Conservation (phyloP, 768 basidiomycete species). For the Kwoniella dejecticola region DNA sequence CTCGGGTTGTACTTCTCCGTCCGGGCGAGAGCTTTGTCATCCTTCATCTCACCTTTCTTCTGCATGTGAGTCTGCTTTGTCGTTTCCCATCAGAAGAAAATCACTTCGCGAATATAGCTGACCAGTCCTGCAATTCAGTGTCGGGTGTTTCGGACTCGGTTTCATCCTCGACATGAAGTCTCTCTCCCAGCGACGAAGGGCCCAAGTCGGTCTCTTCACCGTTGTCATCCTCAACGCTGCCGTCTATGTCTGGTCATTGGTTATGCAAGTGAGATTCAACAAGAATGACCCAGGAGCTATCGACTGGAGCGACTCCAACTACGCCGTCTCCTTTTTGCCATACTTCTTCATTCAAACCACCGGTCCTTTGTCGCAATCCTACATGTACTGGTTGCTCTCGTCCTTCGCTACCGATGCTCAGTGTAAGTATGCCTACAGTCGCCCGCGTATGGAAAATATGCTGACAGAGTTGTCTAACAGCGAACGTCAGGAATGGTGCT, state of each 20-base stretch:
- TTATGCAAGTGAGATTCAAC: slow-evolving; percentile 10
- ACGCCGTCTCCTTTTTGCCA: slow-evolving; percentile 12
- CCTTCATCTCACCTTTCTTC: slow-evolving; percentile 34
- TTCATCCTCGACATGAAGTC: slow-evolving; percentile 38
- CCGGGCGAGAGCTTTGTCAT: slow-evolving; percentile 40
- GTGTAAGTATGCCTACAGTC: not conserved
- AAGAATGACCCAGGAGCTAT: slow-evolving; percentile 14
- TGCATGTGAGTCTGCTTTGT: slow-evolving; percentile 15
- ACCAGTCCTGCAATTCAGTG: slow-evolving; percentile 16
- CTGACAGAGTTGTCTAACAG: not conserved
- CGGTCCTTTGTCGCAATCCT: slow-evolving; percentile 28
- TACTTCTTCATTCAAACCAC: slow-evolving; percentile 28
- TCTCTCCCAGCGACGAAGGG: slow-evolving; percentile 17
- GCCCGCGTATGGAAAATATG: not conserved
- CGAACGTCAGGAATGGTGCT: slow-evolving; percentile 35
- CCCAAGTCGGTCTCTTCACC: not conserved
- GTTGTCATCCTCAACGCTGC: slow-evolving; percentile 13
- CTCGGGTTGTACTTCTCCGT: slow-evolving; percentile 36
- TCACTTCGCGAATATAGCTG: no score
- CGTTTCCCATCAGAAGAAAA: no score
- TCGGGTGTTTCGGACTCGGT: slow-evolving; percentile 28
- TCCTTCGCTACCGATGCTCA: slow-evolving; percentile 36
- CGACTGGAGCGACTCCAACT: slow-evolving; percentile 7
- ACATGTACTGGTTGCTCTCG: slow-evolving; percentile 46
- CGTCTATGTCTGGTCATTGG: slow-evolving; percentile 11